Conservation (phyloP, 2,329 filamentous ascomycete species). For the Huntiella decipiens region DNA sequence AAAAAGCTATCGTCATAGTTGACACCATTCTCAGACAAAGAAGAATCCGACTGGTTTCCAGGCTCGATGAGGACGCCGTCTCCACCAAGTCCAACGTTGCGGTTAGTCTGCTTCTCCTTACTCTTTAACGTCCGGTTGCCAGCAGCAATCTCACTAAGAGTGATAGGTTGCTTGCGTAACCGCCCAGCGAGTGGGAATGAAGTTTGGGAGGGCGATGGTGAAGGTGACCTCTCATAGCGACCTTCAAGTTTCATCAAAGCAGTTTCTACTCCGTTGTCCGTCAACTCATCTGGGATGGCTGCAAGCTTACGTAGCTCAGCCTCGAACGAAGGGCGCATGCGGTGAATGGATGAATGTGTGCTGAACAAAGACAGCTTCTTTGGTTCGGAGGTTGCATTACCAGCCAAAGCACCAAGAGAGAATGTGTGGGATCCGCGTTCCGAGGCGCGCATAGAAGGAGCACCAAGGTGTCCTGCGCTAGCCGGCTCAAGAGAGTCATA, state of each 20-base stretch:
- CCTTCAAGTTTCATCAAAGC: conserved; percentile 83
- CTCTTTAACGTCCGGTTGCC: conserved; percentile 23
- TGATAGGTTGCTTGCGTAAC: conserved; percentile 7
- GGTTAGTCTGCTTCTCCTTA: conserved; percentile 26
- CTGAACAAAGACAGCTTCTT: conserved; percentile 36
- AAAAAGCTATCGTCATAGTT: conserved; percentile 9
- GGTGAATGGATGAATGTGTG: conserved; percentile 41
- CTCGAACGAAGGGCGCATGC: conserved; percentile 63
- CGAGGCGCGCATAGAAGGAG: conserved; percentile 22
- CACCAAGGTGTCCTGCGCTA: conserved; percentile 23
- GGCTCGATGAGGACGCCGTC: conserved; percentile 19
- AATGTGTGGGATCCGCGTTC: conserved; percentile 26
- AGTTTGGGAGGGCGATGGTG: not conserved
- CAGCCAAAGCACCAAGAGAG: conserved; percentile 30
- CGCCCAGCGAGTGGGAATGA: conserved; percentile 2
- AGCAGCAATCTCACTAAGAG: conserved; percentile 7
- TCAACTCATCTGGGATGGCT: conserved; percentile 60
- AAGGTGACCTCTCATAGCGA: conserved; percentile 39
- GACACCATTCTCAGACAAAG: not conserved
- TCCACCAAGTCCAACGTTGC: conserved; percentile 22
- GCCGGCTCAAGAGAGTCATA: conserved; percentile 14
- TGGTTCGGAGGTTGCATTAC: conserved; percentile 18
- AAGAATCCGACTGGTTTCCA: conserved; percentile 11
- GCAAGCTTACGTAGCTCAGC: conserved; percentile 73
- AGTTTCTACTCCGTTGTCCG: conserved; percentile 77